phyloP scores from a whole-genome alignment of 495 filamentous ascomycete species.

The Penicillium cinerascens region DNA sequence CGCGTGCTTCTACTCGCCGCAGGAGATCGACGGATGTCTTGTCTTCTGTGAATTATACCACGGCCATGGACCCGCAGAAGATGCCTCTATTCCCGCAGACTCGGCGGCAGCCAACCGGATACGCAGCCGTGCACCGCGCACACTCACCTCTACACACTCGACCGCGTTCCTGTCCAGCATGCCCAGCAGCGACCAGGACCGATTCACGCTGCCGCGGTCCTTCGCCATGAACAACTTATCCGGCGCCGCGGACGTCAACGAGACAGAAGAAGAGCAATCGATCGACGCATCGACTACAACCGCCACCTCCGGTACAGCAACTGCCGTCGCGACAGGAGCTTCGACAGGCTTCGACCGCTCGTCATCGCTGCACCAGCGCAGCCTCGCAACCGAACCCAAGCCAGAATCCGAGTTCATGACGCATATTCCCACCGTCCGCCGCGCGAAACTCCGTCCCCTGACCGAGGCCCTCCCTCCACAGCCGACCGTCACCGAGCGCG shows the following conservation, averaged over 20 bases:
- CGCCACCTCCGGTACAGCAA: slow-evolving; percentile 60
- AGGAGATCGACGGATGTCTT: slow-evolving; percentile 68
- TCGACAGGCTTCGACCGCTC: slow-evolving; percentile 42
- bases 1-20: slow-evolving; percentile 71
- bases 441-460: slow-evolving; percentile 49
- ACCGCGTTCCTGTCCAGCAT: slow-evolving; percentile 35
- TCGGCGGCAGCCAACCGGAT: slow-evolving; percentile 31
- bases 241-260: slow-evolving; percentile 21
- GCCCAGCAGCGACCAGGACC: slow-evolving; percentile 30
- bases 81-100: slow-evolving; percentile 55
- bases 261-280: slow-evolving; percentile 28
- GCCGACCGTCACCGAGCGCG: slow-evolving; percentile 55
- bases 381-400: slow-evolving; percentile 24
- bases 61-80: slow-evolving; percentile 63
- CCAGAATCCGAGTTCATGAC: slow-evolving; percentile 49
- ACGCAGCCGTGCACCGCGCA: slow-evolving; percentile 28
- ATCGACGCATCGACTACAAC: slow-evolving; percentile 41
- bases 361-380: slow-evolving; percentile 34
- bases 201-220: slow-evolving; percentile 43
- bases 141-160: slow-evolving; percentile 37
- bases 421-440: slow-evolving; percentile 48
- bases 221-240: slow-evolving; percentile 44
- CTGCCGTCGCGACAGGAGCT: slow-evolving; percentile 31
- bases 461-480: slow-evolving; percentile 63
- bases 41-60: slow-evolving; percentile 76